These are phyloP conservation scores for Eucalyptus sp. DNA, from an alignment of 345 rosid genomes.

Conservation along the genomic window DNA sequence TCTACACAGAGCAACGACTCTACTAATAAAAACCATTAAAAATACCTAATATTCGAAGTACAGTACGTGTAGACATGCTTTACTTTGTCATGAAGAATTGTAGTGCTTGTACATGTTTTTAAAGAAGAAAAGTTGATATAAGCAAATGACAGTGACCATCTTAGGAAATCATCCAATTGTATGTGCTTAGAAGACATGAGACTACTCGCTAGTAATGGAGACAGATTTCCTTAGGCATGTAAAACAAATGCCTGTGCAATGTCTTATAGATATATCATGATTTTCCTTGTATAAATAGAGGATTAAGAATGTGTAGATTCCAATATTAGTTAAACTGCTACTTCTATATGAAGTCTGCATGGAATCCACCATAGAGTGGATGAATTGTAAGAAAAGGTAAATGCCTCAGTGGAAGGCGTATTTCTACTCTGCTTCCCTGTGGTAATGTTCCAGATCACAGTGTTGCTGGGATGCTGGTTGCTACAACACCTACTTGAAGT, in stretches of 20 bases:
- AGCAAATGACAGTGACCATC: neutral
- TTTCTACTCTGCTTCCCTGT: neutral
- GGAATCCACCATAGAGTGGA: neutral
- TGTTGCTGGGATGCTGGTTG: neutral
- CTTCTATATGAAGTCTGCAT: neutral
- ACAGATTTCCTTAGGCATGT: neutral
- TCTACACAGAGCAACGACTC: neutral
- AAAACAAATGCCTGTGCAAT: neutral
- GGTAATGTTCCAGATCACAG: neutral
- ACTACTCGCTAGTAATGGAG: neutral
- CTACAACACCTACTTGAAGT: neutral
- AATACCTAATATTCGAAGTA: neutral
- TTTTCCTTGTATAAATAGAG: neutral
- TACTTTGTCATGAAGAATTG: neutral
- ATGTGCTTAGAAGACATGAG: neutral
- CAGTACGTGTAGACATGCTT: neutral
- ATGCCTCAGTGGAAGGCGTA: neutral
- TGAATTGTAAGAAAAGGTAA: neutral
- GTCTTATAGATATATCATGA: neutral
- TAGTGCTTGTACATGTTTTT: neutral
- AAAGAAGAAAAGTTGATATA: neutral
- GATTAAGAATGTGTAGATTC: neutral
- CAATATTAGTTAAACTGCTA: neutral
- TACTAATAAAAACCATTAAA: neutral
- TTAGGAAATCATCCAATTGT: neutral